Evolutionary conservation across 768 basidiomycete species (phyloP).

Genomic region (Chiua virens): DNA sequence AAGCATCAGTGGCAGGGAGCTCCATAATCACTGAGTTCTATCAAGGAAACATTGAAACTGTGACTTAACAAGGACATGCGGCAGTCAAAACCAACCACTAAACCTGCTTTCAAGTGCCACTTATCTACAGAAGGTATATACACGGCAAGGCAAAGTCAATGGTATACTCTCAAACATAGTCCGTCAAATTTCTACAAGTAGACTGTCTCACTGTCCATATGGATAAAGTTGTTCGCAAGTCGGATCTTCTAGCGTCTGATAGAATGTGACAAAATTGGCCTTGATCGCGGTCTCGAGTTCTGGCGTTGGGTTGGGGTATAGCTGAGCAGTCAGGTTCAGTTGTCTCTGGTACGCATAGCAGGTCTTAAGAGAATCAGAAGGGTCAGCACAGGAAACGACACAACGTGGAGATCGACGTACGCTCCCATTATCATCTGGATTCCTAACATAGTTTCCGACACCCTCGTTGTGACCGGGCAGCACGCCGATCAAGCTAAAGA

Average conservation of each 20-base stretch:
- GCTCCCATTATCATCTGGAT: slow-evolving; percentile 8
- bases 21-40: no score
- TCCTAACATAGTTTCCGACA: slow-evolving; percentile 12
- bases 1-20: no score
- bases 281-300: slow-evolving; percentile 24
- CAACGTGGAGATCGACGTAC: slow-evolving; percentile 7
- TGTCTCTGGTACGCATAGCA: slow-evolving; percentile 23
- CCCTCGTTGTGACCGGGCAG: slow-evolving; percentile 19
- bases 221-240: slow-evolving; percentile 19
- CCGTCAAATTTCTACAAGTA: no score
- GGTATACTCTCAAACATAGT: no score
- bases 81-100: no score
- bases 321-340: slow-evolving; percentile 13
- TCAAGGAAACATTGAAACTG: no score
- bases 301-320: slow-evolving; percentile 23
- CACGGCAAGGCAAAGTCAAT: no score
- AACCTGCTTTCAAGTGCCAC: no score
- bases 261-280: slow-evolving; percentile 19
- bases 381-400: not conserved
- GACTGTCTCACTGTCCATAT: slow-evolving; percentile 8
- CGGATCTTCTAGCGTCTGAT: slow-evolving; percentile 7
- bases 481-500: slow-evolving; percentile 5
- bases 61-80: no score
- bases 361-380: not conserved
- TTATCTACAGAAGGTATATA: no score